Conservation (phyloP, 2,329 filamentous ascomycete genomes). For the Dactylellina haptotyla region DNA sequence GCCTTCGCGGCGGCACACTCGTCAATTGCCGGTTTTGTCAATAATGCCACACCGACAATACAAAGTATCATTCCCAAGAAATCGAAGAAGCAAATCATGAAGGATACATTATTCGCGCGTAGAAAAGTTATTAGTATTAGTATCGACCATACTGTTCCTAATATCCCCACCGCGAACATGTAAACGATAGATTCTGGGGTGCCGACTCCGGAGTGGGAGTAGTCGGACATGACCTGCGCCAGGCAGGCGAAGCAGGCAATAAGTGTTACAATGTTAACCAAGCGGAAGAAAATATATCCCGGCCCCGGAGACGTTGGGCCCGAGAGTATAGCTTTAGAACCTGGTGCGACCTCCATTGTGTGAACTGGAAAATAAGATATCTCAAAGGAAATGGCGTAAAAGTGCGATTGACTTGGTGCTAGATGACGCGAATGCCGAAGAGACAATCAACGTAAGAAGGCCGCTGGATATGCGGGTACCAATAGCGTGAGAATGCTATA, state of each 20-base stretch:
- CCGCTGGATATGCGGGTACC: too few relatives aligned
- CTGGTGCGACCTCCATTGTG: constrained; percentile 48
- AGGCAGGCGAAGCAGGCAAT: constrained; percentile 45
- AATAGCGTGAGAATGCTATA: too few relatives aligned
- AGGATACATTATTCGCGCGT: constrained; percentile 44
- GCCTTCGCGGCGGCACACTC: constrained; percentile 42
- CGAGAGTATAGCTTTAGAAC: constrained; percentile 31
- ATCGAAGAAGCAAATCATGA: constrained; percentile 40
- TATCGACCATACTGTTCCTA: constrained; percentile 48
- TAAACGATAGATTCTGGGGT: constrained; percentile 28
- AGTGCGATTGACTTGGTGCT: not conserved
- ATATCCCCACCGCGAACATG: constrained; percentile 49
- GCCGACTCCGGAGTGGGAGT: constrained; percentile 14
- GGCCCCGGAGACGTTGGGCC: constrained; percentile 33
- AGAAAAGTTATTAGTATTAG: constrained; percentile 38
- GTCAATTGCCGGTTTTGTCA: constrained; percentile 44
- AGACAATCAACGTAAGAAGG: too few relatives aligned
- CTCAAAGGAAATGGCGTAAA: not conserved
- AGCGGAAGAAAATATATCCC: constrained; percentile 49
- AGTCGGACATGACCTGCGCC: constrained; percentile 41
- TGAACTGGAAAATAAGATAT: not conserved
- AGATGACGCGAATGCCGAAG: constrained; percentile 7
- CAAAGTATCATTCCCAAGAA: constrained; percentile 45
- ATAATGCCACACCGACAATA: constrained; percentile 43
- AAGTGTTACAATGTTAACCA: constrained; percentile 41